Conservation (phyloP, 257 asterid species). For the Nicotiana obtusifolia region DNA sequence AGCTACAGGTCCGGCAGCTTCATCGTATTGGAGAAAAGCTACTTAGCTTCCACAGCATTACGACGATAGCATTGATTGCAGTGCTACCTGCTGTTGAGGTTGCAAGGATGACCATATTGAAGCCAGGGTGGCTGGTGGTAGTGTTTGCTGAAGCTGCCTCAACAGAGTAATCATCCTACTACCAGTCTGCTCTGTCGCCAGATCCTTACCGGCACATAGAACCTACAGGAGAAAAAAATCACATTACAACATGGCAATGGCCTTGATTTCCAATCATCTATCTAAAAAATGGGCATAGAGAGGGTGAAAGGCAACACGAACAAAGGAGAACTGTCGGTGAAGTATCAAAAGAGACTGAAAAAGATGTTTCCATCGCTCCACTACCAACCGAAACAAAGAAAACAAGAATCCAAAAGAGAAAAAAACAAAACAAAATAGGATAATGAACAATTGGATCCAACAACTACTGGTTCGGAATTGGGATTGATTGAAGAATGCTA, state of each 20-base stretch:
- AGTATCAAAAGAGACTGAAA: not conserved
- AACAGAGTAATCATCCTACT: constrained; percentile 72
- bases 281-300: not conserved
- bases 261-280: not conserved
- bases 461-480: not conserved
- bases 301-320: not conserved
- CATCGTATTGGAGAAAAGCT: not conserved
- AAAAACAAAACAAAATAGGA: not conserved
- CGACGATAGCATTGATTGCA: constrained; percentile 68
- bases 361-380: not conserved
- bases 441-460: constrained; percentile 1
- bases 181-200: constrained; percentile 75
- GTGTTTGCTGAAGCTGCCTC: constrained; percentile 87
- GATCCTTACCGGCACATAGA: constrained; percentile 78
- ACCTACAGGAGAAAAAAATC: constrained; percentile 35
- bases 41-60: constrained; percentile 12
- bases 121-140: constrained; percentile 72
- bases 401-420: not conserved
- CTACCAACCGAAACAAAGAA: not conserved
- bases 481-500: not conserved
- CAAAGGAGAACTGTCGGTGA: not conserved
- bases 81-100: constrained; percentile 81
- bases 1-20: not conserved
- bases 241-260: not conserved
- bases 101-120: constrained; percentile 82